These are phyloP conservation scores for Wallacemonas sp. DNA, from an alignment of 208 protist species.

Conservation along the genomic window DNA sequence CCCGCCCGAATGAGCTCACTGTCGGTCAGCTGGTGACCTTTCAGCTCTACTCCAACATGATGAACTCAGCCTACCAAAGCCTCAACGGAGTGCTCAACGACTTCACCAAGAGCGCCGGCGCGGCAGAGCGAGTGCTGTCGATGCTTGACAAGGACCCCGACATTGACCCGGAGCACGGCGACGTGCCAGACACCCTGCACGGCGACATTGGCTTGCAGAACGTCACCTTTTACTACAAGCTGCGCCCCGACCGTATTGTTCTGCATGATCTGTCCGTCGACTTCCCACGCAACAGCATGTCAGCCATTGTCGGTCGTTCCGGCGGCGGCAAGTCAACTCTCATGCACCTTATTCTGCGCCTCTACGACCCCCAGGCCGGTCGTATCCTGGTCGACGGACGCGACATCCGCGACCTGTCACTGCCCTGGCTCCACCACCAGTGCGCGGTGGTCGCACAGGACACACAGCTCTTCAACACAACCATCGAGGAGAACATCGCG, in stretches of 20 bases:
- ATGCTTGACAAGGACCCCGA: constrained; percentile 37
- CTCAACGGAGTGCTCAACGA: constrained; percentile 38
- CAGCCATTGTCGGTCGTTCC: constrained; percentile 45
- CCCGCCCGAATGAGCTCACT: constrained; percentile 28
- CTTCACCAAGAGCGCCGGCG: constrained; percentile 45
- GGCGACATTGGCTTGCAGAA: constrained; percentile 14
- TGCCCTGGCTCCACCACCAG: constrained; percentile 40
- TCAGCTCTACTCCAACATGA: constrained; percentile 51
- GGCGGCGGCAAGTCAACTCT: constrained; percentile 57
- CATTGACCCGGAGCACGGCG: constrained; percentile 23
- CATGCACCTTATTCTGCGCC: constrained; percentile 34
- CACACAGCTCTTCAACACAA: constrained; percentile 94
- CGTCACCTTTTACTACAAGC: constrained; percentile 26
- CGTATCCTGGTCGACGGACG: constrained; percentile 29
- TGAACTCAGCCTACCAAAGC: constrained; percentile 39
- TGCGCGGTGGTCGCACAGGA: constrained; percentile 98
- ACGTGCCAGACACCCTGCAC: constrained; percentile 13
- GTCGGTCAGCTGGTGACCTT: constrained; percentile 58
- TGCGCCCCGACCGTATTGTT: constrained; percentile 22
- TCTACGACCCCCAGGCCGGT: constrained; percentile 70
- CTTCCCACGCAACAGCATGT: constrained; percentile 25
- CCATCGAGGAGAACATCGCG: constrained; percentile 78
- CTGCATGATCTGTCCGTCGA: constrained; percentile 18
- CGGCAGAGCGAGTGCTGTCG: constrained; percentile 46
- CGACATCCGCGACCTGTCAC: constrained; percentile 29